Conservation (phyloP, 768 basidiomycete genomes). For the Lentinus tigrinus region DNA sequence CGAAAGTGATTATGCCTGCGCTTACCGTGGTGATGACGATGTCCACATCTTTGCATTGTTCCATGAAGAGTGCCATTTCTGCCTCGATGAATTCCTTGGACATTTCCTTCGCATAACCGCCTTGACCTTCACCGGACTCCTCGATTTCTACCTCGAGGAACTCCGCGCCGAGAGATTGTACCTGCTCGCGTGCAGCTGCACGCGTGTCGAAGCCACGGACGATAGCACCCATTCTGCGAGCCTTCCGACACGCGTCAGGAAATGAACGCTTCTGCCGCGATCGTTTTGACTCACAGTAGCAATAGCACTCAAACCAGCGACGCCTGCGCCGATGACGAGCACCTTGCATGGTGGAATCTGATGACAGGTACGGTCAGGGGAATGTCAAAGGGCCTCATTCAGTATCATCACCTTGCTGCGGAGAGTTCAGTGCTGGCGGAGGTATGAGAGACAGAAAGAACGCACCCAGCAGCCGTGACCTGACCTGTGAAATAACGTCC, state of each 20-base stretch:
- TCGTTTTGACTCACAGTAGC: slow-evolving; percentile 54
- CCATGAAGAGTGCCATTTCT: slow-evolving; percentile 85
- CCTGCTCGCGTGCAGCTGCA: slow-evolving; percentile 82
- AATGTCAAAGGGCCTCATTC: not conserved
- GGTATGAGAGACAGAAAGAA: slow-evolving; percentile 17
- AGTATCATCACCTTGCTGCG: slow-evolving; percentile 40
- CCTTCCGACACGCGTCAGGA: slow-evolving; percentile 38
- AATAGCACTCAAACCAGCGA: slow-evolving; percentile 86
- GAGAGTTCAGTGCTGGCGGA: not conserved
- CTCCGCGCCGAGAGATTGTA: slow-evolving; percentile 87
- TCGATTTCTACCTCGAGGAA: slow-evolving; percentile 80
- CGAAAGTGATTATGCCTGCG: too few species aligned
- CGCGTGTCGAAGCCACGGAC: slow-evolving; percentile 89
- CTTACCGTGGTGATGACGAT: slow-evolving; percentile 80
- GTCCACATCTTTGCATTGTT: slow-evolving; percentile 87
- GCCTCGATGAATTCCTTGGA: slow-evolving; percentile 87
- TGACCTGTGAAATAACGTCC: slow-evolving; percentile 89
- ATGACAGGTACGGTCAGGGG: not conserved
- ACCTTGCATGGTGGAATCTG: slow-evolving; percentile 88
- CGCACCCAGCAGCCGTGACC: slow-evolving; percentile 86
- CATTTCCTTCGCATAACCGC: slow-evolving; percentile 90
- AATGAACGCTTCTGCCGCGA: not conserved
- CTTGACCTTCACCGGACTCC: slow-evolving; percentile 80
- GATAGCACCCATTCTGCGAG: slow-evolving; percentile 81
- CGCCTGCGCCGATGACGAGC: slow-evolving; percentile 84